Base-by-base conservation (phyloP, 805 yeast genomes). In the Jamesozyma lodderae region DNA sequence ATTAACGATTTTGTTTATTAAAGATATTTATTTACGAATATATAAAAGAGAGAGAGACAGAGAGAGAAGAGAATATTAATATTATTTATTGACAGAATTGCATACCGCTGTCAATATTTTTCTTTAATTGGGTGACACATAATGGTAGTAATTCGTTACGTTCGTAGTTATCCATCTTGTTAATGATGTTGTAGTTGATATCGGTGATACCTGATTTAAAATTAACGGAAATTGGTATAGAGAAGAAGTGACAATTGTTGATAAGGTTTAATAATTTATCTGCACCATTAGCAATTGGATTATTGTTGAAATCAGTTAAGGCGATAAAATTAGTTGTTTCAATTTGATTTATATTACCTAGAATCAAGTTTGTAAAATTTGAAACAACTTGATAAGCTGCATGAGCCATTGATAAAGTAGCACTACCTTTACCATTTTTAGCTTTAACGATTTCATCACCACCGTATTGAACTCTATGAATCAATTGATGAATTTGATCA, bases 381-480 rank as follows among this genome's bases (percentile, higher is more conserved):
- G 75, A 79, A 22, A 87, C 82, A 59, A 86, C 81, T 50, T 79
- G 73, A 69, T 74, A 84, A 25, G 94, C 96, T 25, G 96, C 95
- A 53, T 79, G 81, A 8, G 96, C 96, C 96, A 88, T 90, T 22
- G 95, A 83, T 49, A 88, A 71, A 26, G 97, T 88, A 41, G 96
- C 96, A 35, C 95, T 84, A 29, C 96, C 96, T 37, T 79, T 79
- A 47, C 96, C 96, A 53, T 84, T 81, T 69, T 88, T 88, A 40
- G 96, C 96, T 67, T 82, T 71, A 47, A 88, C 97, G 34, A 88
- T 95, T 65, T 90, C 96, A 60, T 88, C 97, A 59, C 97, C 97
- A 45, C 94, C 95, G 52, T 81, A 87, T 68, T 88, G 96, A 50
- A 88, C 88, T 66, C 97, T 77, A 72, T 85, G 72, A 53, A 86